phyloP scores from a whole-genome alignment of 495 filamentous ascomycete species.

The Penicillium daleae region DNA sequence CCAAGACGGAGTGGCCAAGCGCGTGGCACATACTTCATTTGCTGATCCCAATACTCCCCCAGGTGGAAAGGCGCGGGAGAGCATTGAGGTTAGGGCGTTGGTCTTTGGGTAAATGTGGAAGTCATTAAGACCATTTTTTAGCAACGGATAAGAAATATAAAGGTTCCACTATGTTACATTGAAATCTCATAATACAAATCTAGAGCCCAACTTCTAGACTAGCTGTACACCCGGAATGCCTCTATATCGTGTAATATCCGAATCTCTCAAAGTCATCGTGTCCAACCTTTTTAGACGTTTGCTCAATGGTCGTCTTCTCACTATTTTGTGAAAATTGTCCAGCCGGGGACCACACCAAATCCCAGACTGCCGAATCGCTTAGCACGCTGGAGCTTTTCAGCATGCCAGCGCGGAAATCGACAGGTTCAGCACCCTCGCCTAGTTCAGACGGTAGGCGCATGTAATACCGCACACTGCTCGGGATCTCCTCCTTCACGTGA shows the following conservation, averaged over 20 bases:
- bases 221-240: background rate
- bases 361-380: conserved; percentile 33
- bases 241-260: conserved; percentile 13
- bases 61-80: background rate
- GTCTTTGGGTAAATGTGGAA: background rate
- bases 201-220: background rate
- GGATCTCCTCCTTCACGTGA: conserved; percentile 89
- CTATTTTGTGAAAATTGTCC: conserved; percentile 17
- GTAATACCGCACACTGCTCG: conserved; percentile 75
- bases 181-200: conserved; percentile 2
- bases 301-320: background rate
- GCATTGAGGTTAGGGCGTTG: background rate
- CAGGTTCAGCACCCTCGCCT: conserved; percentile 45
- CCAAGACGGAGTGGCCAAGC: background rate
- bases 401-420: conserved; percentile 44
- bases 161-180: conserved; percentile 1
- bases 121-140: too few relatives aligned
- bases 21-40: background rate
- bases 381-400: conserved; percentile 27
- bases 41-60: background rate
- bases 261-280: background rate
- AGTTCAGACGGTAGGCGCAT: conserved; percentile 67
- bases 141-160: background rate
- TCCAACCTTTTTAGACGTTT: background rate
- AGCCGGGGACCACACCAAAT: conserved; percentile 32